Conservation (phyloP, 805 yeast genomes). For the Kazachstania viticola region DNA sequence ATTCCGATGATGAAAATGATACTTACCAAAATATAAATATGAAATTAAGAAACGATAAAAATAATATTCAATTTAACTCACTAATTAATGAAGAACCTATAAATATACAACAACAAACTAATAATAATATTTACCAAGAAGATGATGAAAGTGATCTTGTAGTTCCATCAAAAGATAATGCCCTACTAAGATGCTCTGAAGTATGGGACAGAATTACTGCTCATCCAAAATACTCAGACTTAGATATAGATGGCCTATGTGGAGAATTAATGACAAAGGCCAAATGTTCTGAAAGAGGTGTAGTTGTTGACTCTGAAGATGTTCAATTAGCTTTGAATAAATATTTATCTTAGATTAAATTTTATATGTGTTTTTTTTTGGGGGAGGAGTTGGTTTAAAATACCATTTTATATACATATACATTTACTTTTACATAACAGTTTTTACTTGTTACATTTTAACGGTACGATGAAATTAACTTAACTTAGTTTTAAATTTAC, state of each 20-base stretch:
- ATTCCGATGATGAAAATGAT: constrained; percentile 2
- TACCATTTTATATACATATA: constrained; percentile 3
- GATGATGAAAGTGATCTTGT: constrained; percentile 31
- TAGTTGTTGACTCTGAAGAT: constrained; percentile 70
- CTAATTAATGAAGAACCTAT: constrained; percentile 12
- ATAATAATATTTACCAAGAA: constrained; percentile 5
- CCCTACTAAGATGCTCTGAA: constrained; percentile 19
- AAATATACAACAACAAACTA: no score
- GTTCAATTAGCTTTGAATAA: constrained; percentile 42
- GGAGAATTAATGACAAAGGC: constrained; percentile 75
- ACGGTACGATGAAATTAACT: no score
- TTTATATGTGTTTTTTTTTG: background rate
- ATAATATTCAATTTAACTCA: constrained; percentile 1
- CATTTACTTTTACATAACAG: no score
- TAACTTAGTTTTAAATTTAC: no score
- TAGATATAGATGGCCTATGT: constrained; percentile 86
- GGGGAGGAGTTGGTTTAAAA: no score
- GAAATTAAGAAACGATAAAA: no score
- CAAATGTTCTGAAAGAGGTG: constrained; percentile 70
- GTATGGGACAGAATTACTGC: constrained; percentile 3
- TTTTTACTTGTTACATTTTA: no score
- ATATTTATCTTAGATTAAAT: constrained; percentile 1
- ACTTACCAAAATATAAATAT: no score
- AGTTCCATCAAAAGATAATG: constrained; percentile 58
- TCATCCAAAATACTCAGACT: constrained; percentile 64